A percentile compares a stretch with the other conserved stretches of the same genome.
These are phyloP conservation scores for Phytophthora sp. DNA, from an alignment of 352 stramenopile species.

Conservation along the genomic window DNA sequence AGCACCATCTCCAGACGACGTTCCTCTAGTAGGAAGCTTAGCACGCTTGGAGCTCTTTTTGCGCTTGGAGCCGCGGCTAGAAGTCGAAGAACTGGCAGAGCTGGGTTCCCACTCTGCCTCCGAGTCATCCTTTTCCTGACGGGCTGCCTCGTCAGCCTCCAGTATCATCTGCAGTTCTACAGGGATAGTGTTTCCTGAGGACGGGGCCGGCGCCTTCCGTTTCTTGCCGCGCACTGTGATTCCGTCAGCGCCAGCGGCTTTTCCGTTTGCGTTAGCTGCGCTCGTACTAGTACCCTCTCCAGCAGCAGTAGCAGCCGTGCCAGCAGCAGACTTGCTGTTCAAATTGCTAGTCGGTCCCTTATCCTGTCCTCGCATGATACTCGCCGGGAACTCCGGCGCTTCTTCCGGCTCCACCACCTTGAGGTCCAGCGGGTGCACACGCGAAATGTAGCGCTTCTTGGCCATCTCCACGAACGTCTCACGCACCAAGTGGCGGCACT, in stretches of 20 bases:
- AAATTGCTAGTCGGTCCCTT: conserved; percentile 25
- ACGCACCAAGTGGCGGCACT: conserved; percentile 61
- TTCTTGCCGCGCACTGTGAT: conserved; percentile 82
- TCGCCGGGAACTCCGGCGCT: conserved; percentile 61
- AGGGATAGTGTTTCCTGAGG: conserved; percentile 56
- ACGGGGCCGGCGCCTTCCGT: conserved; percentile 39
- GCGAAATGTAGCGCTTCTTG: conserved; percentile 88
- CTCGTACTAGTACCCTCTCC: conserved; percentile 15
- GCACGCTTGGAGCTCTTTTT: conserved; percentile 77
- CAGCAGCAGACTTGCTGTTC: conserved; percentile 15
- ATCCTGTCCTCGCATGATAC: conserved; percentile 66
- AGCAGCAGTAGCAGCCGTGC: background rate
- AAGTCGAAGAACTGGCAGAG: conserved; percentile 30
- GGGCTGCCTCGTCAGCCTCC: conserved; percentile 66
- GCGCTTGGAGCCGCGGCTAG: conserved; percentile 52
- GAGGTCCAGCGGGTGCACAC: conserved; percentile 85
- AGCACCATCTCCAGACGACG: conserved; percentile 17
- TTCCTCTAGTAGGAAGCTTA: conserved; percentile 77
- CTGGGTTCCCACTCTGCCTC: conserved; percentile 70
- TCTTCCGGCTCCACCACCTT: conserved; percentile 68
- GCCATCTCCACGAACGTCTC: conserved; percentile 88
- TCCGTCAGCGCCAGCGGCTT: conserved; percentile 53
- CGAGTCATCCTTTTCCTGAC: conserved; percentile 51
- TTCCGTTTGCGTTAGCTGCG: conserved; percentile 16
- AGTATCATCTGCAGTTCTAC: conserved; percentile 90